phyloP scores from a whole-genome alignment of 768 basidiomycete species.

The Paxillus involutus region DNA sequence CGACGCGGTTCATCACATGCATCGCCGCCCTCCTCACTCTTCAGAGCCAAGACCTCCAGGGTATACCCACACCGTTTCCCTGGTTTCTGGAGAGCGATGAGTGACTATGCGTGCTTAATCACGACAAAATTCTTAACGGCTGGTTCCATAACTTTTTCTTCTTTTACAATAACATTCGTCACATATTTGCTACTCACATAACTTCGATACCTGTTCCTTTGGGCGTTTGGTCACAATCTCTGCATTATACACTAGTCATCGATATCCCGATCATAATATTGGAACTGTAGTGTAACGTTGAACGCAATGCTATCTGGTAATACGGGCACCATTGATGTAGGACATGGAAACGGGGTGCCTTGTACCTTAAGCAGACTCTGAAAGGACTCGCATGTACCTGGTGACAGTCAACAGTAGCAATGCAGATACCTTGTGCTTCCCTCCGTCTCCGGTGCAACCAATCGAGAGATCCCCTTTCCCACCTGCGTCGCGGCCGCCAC shows the following conservation, averaged over 20 bases:
- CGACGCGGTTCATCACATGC: slow-evolving; percentile 2
- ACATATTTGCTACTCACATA: slow-evolving; percentile 17
- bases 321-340: neutral
- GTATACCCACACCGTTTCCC: slow-evolving; percentile 2
- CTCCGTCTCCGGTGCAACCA: too few relatives aligned
- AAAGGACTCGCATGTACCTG: neutral
- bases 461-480: neutral
- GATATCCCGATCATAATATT: slow-evolving; percentile 19
- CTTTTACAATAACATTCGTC: neutral
- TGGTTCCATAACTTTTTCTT: slow-evolving; percentile 14
- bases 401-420: neutral
- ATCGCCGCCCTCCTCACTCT: neutral
- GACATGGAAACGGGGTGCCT: neutral
- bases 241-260: slow-evolving; percentile 25
- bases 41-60: slow-evolving; percentile 5
- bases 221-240: slow-evolving; percentile 15
- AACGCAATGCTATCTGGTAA: neutral
- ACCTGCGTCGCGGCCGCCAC: neutral
- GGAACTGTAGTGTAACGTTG: slow-evolving; percentile 13
- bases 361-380: neutral
- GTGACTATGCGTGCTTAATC: slow-evolving; percentile 8
- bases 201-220: slow-evolving; percentile 22
- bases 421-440: neutral
- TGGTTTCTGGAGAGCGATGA: slow-evolving; percentile 5
- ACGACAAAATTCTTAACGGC: slow-evolving; percentile 13